A percentile compares a stretch with the other conserved stretches of the same genome.
Conservation (phyloP, 768 basidiomycete species). For the Russula olivacea region DNA sequence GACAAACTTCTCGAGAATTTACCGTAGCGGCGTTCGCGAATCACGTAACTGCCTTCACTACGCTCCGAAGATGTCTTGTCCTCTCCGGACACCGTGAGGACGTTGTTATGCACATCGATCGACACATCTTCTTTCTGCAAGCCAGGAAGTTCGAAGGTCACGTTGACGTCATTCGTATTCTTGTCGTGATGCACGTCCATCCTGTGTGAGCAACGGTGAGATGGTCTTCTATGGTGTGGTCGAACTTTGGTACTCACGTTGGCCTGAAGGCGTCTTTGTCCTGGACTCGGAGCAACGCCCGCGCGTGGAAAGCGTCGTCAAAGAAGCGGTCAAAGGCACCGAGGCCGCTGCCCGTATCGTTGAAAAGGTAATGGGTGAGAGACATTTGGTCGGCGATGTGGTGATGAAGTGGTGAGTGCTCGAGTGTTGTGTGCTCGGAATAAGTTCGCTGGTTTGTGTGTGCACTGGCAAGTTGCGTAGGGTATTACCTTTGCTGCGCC, state of each 20-base stretch:
- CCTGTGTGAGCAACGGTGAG: slow-evolving; percentile 24
- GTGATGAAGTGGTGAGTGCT: background rate
- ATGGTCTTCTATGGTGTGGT: background rate
- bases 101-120: slow-evolving; percentile 46
- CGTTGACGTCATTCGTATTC: slow-evolving; percentile 44
- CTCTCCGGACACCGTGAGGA: slow-evolving; percentile 48
- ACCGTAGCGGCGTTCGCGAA: slow-evolving; percentile 32
- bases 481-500: background rate
- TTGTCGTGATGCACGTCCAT: slow-evolving; percentile 49
- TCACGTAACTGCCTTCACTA: slow-evolving; percentile 34
- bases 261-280: background rate
- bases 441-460: background rate
- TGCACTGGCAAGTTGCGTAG: background rate
- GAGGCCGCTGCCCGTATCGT: background rate
- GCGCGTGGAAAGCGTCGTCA: background rate
- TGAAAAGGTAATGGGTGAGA: background rate
- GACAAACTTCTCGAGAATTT: slow-evolving; percentile 29
- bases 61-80: slow-evolving; percentile 32
- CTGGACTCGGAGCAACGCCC: background rate
- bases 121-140: slow-evolving; percentile 44
- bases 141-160: slow-evolving; percentile 52
- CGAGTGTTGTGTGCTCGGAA: background rate
- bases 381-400: background rate
- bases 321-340: slow-evolving; percentile 7
- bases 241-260: background rate